These are phyloP conservation scores for Aspergillus hiratsukae DNA, from an alignment of 2,329 filamentous ascomycete species.

Conservation along the genomic window DNA sequence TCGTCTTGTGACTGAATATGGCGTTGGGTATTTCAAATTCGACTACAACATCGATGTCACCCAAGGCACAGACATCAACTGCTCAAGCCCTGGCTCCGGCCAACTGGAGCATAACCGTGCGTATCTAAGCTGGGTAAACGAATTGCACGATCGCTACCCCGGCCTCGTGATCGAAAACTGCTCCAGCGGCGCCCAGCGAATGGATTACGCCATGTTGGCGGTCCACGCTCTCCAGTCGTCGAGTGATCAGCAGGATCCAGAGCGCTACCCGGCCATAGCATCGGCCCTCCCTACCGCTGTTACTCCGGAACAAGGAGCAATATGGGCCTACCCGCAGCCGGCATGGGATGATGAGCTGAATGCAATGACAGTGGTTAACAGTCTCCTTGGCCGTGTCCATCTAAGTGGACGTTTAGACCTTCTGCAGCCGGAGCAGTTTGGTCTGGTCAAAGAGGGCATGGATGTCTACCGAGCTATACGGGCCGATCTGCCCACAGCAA, in stretches of 20 bases:
- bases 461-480: conserved; percentile 26
- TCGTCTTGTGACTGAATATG: conserved; percentile 20
- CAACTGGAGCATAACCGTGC: conserved; percentile 30
- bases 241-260: conserved; percentile 34
- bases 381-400: conserved; percentile 29
- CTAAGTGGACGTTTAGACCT: conserved; percentile 27
- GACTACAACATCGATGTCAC: conserved; percentile 37
- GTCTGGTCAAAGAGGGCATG: conserved; percentile 27
- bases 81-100: conserved; percentile 19
- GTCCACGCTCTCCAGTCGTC: conserved; percentile 31
- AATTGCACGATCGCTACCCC: conserved; percentile 22
- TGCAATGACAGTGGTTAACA: conserved; percentile 32
- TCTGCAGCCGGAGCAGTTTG: conserved; percentile 18
- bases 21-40: conserved; percentile 35
- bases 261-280: conserved; percentile 28
- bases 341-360: conserved; percentile 33
- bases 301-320: conserved; percentile 32
- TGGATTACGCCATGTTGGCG: conserved; percentile 35
- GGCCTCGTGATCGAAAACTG: conserved; percentile 35
- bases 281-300: conserved; percentile 31
- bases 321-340: conserved; percentile 35
- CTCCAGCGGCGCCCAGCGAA: conserved; percentile 32
- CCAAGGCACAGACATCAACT: conserved; percentile 28
- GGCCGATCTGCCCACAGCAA: conserved; percentile 11
- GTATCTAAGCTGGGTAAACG: conserved; percentile 29